Evolutionary conservation across 2,329 filamentous ascomycete species (phyloP).

Genomic region (Gnomoniopsis sp.): DNA sequence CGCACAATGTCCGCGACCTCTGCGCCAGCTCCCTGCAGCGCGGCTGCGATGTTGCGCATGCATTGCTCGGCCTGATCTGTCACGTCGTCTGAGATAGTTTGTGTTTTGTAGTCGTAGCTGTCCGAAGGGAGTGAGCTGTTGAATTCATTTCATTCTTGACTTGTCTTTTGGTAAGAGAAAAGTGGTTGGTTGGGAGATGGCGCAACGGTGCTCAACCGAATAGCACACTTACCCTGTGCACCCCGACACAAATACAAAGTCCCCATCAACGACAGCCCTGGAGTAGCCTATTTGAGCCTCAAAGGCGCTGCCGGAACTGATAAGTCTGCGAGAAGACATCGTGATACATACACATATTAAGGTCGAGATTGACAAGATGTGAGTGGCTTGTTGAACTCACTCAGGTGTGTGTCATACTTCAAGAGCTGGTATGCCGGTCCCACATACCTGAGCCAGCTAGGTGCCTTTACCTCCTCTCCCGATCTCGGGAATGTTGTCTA

Average conservation of each 20-base stretch:
- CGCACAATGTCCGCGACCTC: conserved; percentile 45
- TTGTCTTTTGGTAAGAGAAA: not conserved
- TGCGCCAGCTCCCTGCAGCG: conserved; percentile 41
- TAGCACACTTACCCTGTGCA: conserved; percentile 44
- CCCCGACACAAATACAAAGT: conserved; percentile 51
- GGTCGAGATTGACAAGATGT: not conserved
- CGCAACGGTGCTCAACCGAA: not conserved
- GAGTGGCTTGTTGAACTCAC: not conserved
- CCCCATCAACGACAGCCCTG: conserved; percentile 46
- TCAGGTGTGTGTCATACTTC: no score
- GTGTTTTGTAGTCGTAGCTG: conserved; percentile 50
- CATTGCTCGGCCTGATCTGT: conserved; percentile 48
- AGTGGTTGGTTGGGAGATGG: not conserved
- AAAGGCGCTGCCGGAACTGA: conserved; percentile 49
- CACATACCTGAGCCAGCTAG: no score
- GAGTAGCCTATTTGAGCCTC: conserved; percentile 54
- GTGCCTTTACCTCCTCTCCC: no score
- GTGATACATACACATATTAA: not conserved
- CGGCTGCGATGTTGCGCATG: conserved; percentile 43
- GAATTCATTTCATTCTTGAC: no score
- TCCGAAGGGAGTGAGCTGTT: no score
- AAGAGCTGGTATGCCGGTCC: no score
- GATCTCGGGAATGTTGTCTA: no score
- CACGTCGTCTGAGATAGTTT: conserved; percentile 41
- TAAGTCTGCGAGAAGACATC: conserved; percentile 23